Percentiles rank a stretch among this genome's conserved stretches.
These are phyloP conservation scores for Pneumocystis sp. DNA, from an alignment of 1,139 yeast species.

Conservation along the genomic window DNA sequence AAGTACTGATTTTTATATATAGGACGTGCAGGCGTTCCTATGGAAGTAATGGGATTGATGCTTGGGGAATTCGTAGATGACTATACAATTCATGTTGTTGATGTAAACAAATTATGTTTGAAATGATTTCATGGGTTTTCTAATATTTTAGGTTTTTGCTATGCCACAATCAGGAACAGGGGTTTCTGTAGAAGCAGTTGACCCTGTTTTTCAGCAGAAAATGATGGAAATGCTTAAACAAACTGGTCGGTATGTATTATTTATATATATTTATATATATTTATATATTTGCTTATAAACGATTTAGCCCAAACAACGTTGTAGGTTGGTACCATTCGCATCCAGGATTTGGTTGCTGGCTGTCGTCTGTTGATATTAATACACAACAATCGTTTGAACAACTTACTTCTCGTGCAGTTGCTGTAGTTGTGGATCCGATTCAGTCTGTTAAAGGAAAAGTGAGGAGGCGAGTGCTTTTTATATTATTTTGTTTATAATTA, in stretches of 20 bases:
- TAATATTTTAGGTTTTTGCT: conserved; percentile 8
- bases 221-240: conserved; percentile 99
- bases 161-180: conserved; percentile 63
- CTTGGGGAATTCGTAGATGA: conserved; percentile 97
- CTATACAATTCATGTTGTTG: conserved; percentile 71
- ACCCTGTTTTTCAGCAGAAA: conserved; percentile 93
- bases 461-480: not conserved
- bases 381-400: conserved; percentile 97
- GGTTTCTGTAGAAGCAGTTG: conserved; percentile 97
- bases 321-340: conserved; percentile 99
- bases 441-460: conserved; percentile 96
- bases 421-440: conserved; percentile 94
- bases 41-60: conserved; percentile 99
- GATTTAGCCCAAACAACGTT: conserved; percentile 73
- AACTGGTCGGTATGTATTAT: conserved; percentile 41
- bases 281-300: conserved; percentile 16
- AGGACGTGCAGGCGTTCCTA: conserved; percentile 87
- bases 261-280: not conserved
- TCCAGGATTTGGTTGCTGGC: conserved; percentile 99
- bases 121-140: not conserved
- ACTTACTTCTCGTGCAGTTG: conserved; percentile 85
- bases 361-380: conserved; percentile 90
- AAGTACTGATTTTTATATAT: conserved; percentile 5
- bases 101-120: conserved; percentile 31
- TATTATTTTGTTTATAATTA: not conserved